A percentile compares a stretch with the other conserved stretches of the same genome.
These are phyloP conservation scores for Macadamia integrifolia DNA, from an alignment of 164 flowering plant genomes.

Conservation along the genomic window DNA sequence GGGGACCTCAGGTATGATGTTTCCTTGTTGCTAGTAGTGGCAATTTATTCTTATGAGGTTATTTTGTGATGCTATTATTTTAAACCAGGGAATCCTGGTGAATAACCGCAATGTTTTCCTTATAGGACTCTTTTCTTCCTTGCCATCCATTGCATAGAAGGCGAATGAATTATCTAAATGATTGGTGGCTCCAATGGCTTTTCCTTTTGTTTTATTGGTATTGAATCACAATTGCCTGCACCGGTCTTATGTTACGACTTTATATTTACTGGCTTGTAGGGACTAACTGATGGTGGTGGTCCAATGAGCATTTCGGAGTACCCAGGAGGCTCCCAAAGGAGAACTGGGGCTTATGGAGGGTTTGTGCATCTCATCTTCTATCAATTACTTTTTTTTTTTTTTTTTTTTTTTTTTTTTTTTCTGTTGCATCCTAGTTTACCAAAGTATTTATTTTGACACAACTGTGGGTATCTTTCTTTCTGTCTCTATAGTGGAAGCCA, in stretches of 20 bases:
- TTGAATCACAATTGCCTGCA: not conserved
- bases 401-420: not conserved
- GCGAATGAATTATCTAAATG: not conserved
- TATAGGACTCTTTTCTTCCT: too few species aligned
- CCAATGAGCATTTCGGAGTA: slow-evolving; percentile 57
- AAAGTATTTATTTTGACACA: not conserved
- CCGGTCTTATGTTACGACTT: too few species aligned
- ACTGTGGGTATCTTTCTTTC: not conserved
- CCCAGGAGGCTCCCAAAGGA: slow-evolving; percentile 58
- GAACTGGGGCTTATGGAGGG: slow-evolving; percentile 64
- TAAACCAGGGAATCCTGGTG: not conserved
- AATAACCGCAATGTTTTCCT: too few species aligned
- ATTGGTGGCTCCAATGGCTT: not conserved
- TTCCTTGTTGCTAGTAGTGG: slow-evolving; percentile 2
- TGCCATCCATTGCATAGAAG: not conserved
- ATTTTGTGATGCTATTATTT: not conserved
- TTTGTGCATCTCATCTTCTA: slow-evolving; percentile 21
- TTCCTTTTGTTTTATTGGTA: not conserved
- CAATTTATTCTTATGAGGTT: not conserved
- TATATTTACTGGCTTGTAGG: slow-evolving; percentile 32
- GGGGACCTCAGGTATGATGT: slow-evolving; percentile 66
- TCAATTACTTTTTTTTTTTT: not conserved
- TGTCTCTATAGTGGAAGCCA: slow-evolving; percentile 49
- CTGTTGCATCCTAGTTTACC: not conserved
- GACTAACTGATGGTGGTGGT: slow-evolving; percentile 45